Conservation (phyloP, 352 stramenopile species). For the Phytophthora cryptogea region DNA sequence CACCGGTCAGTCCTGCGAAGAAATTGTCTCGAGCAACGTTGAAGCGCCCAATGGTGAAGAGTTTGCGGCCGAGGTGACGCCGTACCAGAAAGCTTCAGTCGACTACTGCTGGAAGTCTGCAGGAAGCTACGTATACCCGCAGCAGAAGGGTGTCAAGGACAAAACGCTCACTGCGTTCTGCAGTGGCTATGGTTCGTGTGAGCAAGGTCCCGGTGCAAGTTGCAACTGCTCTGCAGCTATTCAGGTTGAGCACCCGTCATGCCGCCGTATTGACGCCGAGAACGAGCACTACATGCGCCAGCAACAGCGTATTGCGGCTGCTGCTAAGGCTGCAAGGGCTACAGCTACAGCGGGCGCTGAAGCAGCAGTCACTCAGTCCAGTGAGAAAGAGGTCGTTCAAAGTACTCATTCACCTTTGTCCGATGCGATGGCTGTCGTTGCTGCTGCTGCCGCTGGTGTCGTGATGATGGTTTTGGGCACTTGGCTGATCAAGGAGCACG, state of each 20-base stretch:
- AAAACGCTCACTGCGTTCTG: slow-evolving; percentile 67
- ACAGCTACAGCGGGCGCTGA: slow-evolving; percentile 13
- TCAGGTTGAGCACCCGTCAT: slow-evolving; percentile 50
- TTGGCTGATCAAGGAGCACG: slow-evolving; percentile 39
- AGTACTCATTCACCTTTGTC: slow-evolving; percentile 14
- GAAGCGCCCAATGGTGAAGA: slow-evolving; percentile 21
- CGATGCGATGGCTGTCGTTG: slow-evolving; percentile 14
- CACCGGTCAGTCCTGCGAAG: slow-evolving; percentile 39
- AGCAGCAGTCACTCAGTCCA: slow-evolving; percentile 4
- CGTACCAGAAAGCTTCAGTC: slow-evolving; percentile 51
- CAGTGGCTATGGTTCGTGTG: slow-evolving; percentile 65
- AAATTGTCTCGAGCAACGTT: slow-evolving; percentile 20
- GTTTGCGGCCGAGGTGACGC: slow-evolving; percentile 21
- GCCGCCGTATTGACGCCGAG: slow-evolving; percentile 67
- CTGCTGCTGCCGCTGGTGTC: slow-evolving; percentile 12
- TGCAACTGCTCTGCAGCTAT: slow-evolving; percentile 61
- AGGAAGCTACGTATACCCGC: slow-evolving; percentile 58
- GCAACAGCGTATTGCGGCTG: slow-evolving; percentile 21
- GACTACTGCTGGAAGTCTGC: slow-evolving; percentile 77
- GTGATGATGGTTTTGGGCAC: slow-evolving; percentile 30
- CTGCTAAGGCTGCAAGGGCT: slow-evolving; percentile 9
- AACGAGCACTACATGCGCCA: slow-evolving; percentile 38
- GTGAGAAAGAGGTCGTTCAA: slow-evolving; percentile 4
- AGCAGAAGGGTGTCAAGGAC: slow-evolving; percentile 65
- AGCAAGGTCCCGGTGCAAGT: slow-evolving; percentile 52